These are phyloP conservation scores for Fusarium pseudograminearum DNA, from an alignment of 2,329 filamentous ascomycete genomes.

Conservation along the genomic window DNA sequence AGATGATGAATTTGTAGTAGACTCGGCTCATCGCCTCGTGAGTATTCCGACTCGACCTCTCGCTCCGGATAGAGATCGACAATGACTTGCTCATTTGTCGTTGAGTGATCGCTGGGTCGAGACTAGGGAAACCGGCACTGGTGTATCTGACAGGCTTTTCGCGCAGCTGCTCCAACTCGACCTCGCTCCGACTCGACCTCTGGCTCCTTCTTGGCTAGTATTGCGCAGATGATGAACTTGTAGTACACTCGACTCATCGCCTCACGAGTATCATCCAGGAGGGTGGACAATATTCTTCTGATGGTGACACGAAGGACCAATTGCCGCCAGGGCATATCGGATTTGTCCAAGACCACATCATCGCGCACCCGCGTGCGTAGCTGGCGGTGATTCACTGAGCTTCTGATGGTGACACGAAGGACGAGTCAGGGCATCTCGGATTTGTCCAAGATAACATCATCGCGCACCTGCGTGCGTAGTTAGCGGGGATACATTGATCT, in stretches of 20 bases:
- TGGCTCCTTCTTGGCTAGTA: constrained; percentile 53
- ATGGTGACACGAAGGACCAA: constrained; percentile 68
- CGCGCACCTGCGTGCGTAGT: too few species aligned
- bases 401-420: too few species aligned
- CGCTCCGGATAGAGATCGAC: too few species aligned
- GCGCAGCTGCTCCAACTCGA: constrained; percentile 68
- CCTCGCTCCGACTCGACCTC: constrained; percentile 71
- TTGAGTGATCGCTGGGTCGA: too few species aligned
- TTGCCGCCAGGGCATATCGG: constrained; percentile 69
- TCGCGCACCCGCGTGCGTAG: constrained; percentile 72
- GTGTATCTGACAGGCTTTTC: constrained; percentile 59
- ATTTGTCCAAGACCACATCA: constrained; percentile 65
- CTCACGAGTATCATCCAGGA: constrained; percentile 51
- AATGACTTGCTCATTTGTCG: too few species aligned
- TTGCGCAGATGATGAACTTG: constrained; percentile 66
- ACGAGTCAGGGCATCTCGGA: too few species aligned
- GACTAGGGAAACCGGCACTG: constrained; percentile 57
- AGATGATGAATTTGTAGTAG: constrained; percentile 70
- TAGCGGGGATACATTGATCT: too few species aligned
- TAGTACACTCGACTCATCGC: constrained; percentile 59
- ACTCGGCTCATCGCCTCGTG: constrained; percentile 49
- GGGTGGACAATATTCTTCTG: constrained; percentile 61
- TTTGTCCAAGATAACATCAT: too few species aligned
- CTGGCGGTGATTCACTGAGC: constrained; percentile 44
- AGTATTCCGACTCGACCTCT: too few species aligned